Evolutionary conservation across 2,329 filamentous ascomycete species (phyloP).

Genomic region (Didymella lethalis): DNA sequence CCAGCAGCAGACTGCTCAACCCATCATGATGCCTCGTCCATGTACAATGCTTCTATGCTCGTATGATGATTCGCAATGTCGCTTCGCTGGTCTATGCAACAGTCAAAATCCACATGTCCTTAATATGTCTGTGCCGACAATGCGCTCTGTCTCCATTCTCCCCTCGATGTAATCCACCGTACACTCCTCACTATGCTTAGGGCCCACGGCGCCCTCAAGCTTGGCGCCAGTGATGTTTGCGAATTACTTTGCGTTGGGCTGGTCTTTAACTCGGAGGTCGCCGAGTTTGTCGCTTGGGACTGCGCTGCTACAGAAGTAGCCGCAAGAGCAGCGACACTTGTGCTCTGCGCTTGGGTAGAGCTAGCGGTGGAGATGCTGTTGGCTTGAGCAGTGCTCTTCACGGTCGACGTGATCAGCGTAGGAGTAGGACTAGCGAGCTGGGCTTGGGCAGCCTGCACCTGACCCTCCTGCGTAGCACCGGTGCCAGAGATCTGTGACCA

Average conservation of each 20-base stretch:
- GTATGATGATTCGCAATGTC: neutral
- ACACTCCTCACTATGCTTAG: neutral
- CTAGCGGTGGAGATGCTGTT: neutral
- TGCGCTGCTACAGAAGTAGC: neutral
- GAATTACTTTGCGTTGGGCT: constrained; percentile 1
- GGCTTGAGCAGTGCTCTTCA: constrained; percentile 2
- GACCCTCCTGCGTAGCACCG: neutral
- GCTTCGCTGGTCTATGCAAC: neutral
- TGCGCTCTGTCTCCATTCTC: neutral
- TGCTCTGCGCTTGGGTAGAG: neutral
- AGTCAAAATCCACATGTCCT: neutral
- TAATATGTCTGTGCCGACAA: neutral
- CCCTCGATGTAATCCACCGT: neutral
- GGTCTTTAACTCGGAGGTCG: neutral
- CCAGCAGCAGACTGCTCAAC: constrained; percentile 4
- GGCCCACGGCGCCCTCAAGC: constrained; percentile 2
- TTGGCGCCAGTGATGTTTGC: constrained; percentile 9
- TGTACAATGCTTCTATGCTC: constrained; percentile 1
- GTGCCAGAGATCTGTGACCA: constrained; percentile 5
- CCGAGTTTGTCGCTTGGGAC: constrained; percentile 3
- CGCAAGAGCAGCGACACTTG: neutral
- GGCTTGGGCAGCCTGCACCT: constrained; percentile 5
- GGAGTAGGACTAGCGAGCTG: neutral
- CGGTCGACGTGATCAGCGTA: neutral
- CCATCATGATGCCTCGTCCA: neutral